Evolutionary conservation across 345 rosid genomes (phyloP).

Genomic region (Geranium brycei): DNA sequence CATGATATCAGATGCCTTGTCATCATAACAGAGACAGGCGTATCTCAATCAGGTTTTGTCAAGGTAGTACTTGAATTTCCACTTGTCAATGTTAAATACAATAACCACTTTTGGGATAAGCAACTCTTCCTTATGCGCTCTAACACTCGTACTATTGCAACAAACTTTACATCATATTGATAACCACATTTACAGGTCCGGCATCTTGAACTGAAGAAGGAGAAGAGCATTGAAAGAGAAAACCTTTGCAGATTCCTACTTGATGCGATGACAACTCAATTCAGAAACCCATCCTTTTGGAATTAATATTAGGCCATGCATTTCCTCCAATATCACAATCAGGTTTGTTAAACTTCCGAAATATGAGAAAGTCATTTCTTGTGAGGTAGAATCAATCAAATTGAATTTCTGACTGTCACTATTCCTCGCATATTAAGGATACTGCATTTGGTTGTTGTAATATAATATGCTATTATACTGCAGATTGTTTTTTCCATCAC

Average conservation of each 20-base stretch:
- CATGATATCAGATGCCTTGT: conserved; percentile 81
- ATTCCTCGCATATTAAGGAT: no score
- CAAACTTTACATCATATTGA: neutral
- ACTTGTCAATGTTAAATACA: neutral
- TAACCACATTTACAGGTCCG: conserved; percentile 48
- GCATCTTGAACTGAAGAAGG: conserved; percentile 69
- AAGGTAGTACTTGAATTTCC: conserved; percentile 36
- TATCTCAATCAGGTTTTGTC: conserved; percentile 54
- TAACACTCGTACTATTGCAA: neutral
- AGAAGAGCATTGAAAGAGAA: conserved; percentile 61
- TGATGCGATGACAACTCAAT: conserved; percentile 60
- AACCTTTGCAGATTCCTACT: conserved; percentile 51
- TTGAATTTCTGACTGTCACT: no score
- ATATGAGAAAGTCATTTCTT: no score
- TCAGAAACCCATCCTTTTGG: conserved; percentile 67
- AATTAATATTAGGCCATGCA: conserved; percentile 12
- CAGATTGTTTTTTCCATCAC: no score
- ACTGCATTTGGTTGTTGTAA: no score
- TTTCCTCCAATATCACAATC: no score
- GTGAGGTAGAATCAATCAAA: no score
- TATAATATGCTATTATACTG: no score
- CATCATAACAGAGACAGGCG: conserved; percentile 64
- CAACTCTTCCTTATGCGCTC: neutral
- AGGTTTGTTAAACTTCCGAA: no score
- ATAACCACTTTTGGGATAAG: neutral